These are phyloP conservation scores for Xerocomellus intermedius DNA, from an alignment of 768 basidiomycete species.

Conservation along the genomic window DNA sequence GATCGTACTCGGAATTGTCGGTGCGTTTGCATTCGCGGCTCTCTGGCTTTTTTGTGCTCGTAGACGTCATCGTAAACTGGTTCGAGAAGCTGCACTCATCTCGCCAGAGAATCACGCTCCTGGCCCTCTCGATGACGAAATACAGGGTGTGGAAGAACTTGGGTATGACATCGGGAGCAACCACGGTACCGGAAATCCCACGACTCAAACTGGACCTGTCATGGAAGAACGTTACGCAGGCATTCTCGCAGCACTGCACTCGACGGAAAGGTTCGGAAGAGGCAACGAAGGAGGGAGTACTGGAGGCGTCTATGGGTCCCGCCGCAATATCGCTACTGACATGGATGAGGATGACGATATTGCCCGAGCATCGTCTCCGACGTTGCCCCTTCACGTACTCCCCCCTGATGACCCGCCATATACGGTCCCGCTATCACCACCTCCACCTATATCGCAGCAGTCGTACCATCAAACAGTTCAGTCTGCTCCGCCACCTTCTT, in stretches of 20 bases:
- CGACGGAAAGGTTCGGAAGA: constrained; percentile 9
- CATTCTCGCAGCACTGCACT: constrained; percentile 26
- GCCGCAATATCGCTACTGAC: constrained; percentile 6
- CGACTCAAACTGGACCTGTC: background rate
- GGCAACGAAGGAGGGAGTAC: constrained; percentile 28
- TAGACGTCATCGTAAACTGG: constrained; percentile 26
- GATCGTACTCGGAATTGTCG: constrained; percentile 26
- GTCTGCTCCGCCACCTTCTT: constrained; percentile 26
- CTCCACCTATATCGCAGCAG: constrained; percentile 11
- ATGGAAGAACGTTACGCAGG: constrained; percentile 30
- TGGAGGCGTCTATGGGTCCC: constrained; percentile 28
- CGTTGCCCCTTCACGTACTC: constrained; percentile 18
- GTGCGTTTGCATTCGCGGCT: constrained; percentile 24
- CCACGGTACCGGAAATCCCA: background rate
- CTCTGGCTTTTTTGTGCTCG: constrained; percentile 35
- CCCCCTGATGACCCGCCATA: constrained; percentile 16
- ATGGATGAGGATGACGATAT: constrained; percentile 9
- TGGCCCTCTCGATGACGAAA: constrained; percentile 25
- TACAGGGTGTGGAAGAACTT: constrained; percentile 14
- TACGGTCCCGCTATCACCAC: constrained; percentile 25
- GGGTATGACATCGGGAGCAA: constrained; percentile 1
- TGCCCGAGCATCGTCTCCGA: constrained; percentile 23
- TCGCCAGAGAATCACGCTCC: constrained; percentile 5
- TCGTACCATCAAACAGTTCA: constrained; percentile 8
- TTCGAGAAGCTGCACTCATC: constrained; percentile 17